Evolutionary conservation across 176 grass and related monocot species (phyloP).

Genomic region (Aegilops bicornis): DNA sequence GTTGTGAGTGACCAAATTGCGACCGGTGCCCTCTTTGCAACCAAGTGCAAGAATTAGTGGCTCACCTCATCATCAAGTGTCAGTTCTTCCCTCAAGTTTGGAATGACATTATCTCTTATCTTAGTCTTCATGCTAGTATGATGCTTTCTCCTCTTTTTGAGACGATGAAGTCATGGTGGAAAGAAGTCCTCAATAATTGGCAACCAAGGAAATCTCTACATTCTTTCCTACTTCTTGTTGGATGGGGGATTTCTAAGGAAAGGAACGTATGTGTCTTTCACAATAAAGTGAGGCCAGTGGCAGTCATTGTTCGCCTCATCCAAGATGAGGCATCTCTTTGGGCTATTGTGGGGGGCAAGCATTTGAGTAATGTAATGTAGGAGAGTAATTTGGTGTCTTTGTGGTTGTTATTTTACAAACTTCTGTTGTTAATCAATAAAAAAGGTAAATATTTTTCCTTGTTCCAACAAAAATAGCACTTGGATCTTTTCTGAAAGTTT

Average conservation of each 20-base stretch:
- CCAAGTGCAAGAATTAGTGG: not conserved
- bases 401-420: not conserved
- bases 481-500: not conserved
- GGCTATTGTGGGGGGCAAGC: not conserved
- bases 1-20: not conserved
- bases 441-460: too few species aligned
- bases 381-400: not conserved
- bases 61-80: not conserved
- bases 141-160: not conserved
- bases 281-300: too few species aligned
- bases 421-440: not conserved
- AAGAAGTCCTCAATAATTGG: not conserved
- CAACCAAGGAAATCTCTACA: not conserved
- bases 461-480: too few species aligned
- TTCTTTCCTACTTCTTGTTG: not conserved
- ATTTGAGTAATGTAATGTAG: not conserved
- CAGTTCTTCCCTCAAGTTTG: not conserved
- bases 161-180: not conserved
- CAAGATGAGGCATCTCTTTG: not conserved
- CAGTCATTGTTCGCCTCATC: not conserved
- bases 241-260: not conserved
- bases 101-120: not conserved
- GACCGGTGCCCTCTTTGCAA: not conserved
- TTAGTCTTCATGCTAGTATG: not conserved
- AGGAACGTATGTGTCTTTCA: not conserved